Conservation (phyloP, 2,329 filamentous ascomycete species). For the Fusarium sp. region DNA sequence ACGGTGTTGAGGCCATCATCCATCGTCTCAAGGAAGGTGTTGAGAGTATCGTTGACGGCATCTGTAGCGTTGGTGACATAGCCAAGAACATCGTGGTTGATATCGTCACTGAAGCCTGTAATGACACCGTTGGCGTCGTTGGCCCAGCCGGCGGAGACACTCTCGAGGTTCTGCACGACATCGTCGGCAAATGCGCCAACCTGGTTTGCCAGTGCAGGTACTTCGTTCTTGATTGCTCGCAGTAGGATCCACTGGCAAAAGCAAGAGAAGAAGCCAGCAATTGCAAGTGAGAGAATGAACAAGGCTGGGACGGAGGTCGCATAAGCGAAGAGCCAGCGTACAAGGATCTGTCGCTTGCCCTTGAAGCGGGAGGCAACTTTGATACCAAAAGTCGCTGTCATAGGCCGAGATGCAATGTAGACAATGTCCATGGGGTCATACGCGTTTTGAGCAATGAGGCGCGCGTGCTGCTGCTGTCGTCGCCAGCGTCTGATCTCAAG, state of each 20-base stretch:
- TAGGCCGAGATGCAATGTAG: constrained; percentile 86
- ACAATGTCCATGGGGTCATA: constrained; percentile 88
- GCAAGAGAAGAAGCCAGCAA: constrained; percentile 86
- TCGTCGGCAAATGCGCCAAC: constrained; percentile 84
- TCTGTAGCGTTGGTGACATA: constrained; percentile 88
- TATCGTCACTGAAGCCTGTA: constrained; percentile 74
- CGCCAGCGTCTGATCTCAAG: constrained; percentile 83
- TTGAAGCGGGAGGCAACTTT: constrained; percentile 75
- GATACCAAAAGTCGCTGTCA: constrained; percentile 79
- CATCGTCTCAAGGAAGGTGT: constrained; percentile 83
- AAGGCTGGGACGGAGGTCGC: constrained; percentile 86
- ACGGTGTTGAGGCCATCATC: constrained; percentile 77
- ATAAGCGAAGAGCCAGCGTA: constrained; percentile 88
- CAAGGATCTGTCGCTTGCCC: constrained; percentile 75
- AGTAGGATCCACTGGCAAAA: constrained; percentile 87
- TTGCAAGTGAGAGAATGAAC: constrained; percentile 85
- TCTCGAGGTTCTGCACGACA: constrained; percentile 78
- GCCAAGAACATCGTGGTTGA: constrained; percentile 87
- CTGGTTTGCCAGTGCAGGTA: constrained; percentile 78
- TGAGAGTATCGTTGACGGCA: constrained; percentile 88
- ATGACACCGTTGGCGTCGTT: constrained; percentile 80
- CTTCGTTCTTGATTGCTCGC: constrained; percentile 76
- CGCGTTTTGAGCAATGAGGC: constrained; percentile 72
- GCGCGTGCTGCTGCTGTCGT: constrained; percentile 76
- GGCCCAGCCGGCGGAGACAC: constrained; percentile 82